Evolutionary conservation across 768 basidiomycete genomes (phyloP).

Genomic region (Serendipita vermifera): DNA sequence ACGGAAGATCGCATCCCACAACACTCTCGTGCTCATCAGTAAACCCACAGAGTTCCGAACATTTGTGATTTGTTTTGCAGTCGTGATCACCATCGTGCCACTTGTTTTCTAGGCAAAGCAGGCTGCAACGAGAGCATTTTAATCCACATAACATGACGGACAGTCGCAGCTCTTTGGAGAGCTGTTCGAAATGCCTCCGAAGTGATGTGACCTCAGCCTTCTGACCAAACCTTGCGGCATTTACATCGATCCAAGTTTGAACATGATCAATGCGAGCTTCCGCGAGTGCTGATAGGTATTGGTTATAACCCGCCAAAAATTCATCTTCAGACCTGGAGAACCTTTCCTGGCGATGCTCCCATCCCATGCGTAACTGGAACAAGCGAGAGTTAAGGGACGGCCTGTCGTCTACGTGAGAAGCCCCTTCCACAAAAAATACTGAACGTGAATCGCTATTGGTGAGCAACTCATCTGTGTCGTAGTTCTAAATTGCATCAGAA

Average conservation of each 20-base stretch:
- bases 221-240: slow-evolving; percentile 33
- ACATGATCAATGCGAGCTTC: slow-evolving; percentile 38
- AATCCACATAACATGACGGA: slow-evolving; percentile 38
- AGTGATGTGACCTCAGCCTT: slow-evolving; percentile 36
- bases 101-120: slow-evolving; percentile 35
- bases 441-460: not conserved
- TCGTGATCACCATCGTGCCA: slow-evolving; percentile 38
- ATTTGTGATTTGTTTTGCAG: slow-evolving; percentile 39
- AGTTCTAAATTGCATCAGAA: slow-evolving; percentile 27
- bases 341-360: slow-evolving; percentile 18
- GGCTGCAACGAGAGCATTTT: slow-evolving; percentile 35
- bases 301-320: slow-evolving; percentile 30
- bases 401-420: not conserved
- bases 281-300: slow-evolving; percentile 29
- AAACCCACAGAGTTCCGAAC: slow-evolving; percentile 34
- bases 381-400: not conserved
- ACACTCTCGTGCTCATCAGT: slow-evolving; percentile 23
- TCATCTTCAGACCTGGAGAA: slow-evolving; percentile 27
- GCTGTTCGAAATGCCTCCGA: slow-evolving; percentile 31
- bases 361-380: not conserved
- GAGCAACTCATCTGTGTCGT: slow-evolving; percentile 35
- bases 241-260: slow-evolving; percentile 37
- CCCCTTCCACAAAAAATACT: not conserved
- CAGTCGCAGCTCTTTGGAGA: slow-evolving; percentile 33
- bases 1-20: slow-evolving; percentile 36